A percentile compares a stretch with the other conserved stretches of the same genome.
These are phyloP conservation scores for Plectosphaerella cucumerina DNA, from an alignment of 2,329 filamentous ascomycete genomes.

Conservation along the genomic window DNA sequence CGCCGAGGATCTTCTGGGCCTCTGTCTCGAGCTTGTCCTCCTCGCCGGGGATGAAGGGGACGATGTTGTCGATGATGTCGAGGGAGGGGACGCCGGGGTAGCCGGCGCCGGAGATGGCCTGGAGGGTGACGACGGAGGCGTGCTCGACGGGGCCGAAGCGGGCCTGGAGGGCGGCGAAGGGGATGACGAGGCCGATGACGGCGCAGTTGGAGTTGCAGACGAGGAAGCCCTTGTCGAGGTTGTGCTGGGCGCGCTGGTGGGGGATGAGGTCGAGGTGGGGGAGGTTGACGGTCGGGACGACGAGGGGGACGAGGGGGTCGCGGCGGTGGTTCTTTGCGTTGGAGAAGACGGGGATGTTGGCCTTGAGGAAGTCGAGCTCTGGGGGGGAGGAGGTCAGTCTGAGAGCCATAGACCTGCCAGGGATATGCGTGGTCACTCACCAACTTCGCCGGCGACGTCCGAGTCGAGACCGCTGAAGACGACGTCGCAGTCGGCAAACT, in stretches of 20 bases:
- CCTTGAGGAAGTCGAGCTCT: conserved; percentile 89
- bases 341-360: conserved; percentile 88
- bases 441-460: conserved; percentile 87
- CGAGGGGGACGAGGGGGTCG: conserved; percentile 83
- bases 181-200: conserved; percentile 92
- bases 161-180: conserved; percentile 83
- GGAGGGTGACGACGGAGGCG: conserved; percentile 82
- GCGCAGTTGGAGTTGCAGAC: conserved; percentile 99
- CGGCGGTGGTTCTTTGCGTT: conserved; percentile 97
- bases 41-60: conserved; percentile 89
- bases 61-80: conserved; percentile 95
- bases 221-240: conserved; percentile 79
- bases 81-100: conserved; percentile 88
- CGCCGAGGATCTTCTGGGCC: conserved; percentile 88
- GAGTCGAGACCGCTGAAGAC: conserved; percentile 91
- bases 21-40: conserved; percentile 96
- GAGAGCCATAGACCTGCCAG: neutral
- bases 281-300: conserved; percentile 94
- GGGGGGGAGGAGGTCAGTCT: conserved; percentile 12
- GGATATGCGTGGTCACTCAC: conserved; percentile 44
- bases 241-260: conserved; percentile 74
- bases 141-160: conserved; percentile 78
- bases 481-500: conserved; percentile 87
- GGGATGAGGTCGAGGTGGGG: conserved; percentile 81
- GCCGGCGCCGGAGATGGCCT: conserved; percentile 89